These are phyloP conservation scores for Cordyceps cicadae DNA, from an alignment of 2,329 filamentous ascomycete genomes.

Conservation along the genomic window DNA sequence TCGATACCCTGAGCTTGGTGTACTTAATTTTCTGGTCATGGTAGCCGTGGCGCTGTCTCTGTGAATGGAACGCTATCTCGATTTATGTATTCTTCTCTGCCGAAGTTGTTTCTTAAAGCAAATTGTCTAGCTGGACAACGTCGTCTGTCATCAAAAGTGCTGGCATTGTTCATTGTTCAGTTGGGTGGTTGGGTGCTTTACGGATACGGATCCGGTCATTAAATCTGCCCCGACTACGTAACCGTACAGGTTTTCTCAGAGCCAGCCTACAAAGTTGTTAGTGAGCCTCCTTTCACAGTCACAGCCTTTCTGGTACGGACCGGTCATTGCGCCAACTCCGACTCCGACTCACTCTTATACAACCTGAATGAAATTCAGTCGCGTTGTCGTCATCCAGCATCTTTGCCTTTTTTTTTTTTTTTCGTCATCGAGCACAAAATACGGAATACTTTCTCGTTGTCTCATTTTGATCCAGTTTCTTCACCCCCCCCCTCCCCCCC, in stretches of 20 bases:
- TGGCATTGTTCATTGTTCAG: not conserved
- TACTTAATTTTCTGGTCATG: not conserved
- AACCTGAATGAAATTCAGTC: too few relatives aligned
- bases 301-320: slow-evolving; percentile 1
- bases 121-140: not conserved
- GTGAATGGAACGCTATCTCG: not conserved
- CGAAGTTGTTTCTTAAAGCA: not conserved
- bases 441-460: not conserved
- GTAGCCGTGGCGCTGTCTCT: not conserved
- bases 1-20: slow-evolving; percentile 9
- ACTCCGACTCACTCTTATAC: not conserved
- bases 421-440: not conserved
- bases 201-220: not conserved
- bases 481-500: not conserved
- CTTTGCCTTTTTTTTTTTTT: not conserved
- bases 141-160: not conserved
- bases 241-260: not conserved
- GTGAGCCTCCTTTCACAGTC: too few relatives aligned
- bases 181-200: too few relatives aligned
- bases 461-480: not conserved
- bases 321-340: slow-evolving; percentile 1
- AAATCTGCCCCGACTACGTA: not conserved
- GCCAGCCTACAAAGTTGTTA: too few relatives aligned
- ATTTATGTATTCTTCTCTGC: not conserved
- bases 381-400: not conserved